These are phyloP conservation scores for Pleurozium schreberi DNA, from an alignment of 225 moss, liverwort and hornwort species.

Conservation along the genomic window DNA sequence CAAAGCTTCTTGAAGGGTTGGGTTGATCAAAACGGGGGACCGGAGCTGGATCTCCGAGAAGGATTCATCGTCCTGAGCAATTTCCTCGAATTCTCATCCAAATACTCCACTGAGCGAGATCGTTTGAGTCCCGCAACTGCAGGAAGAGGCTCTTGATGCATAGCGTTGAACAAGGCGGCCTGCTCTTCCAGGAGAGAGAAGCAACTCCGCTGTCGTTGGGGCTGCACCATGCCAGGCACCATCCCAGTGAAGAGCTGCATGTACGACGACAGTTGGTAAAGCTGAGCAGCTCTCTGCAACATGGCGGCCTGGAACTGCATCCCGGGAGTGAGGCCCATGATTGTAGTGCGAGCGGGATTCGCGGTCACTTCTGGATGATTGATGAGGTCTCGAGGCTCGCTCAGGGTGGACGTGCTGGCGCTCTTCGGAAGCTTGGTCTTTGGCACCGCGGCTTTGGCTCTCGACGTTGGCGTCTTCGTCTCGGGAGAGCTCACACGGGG, in stretches of 20 bases:
- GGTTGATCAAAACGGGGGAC: background rate
- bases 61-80: background rate
- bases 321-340: background rate
- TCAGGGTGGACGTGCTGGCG: background rate
- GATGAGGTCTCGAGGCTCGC: background rate
- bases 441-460: background rate
- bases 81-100: background rate
- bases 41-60: background rate
- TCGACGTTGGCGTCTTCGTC: background rate
- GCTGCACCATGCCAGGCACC: background rate
- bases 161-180: slow-evolving; percentile 5
- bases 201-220: background rate
- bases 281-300: slow-evolving; percentile 21
- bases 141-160: background rate
- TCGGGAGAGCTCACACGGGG: background rate
- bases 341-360: background rate
- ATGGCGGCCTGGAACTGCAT: slow-evolving; percentile 17
- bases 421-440: background rate
- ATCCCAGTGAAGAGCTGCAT: slow-evolving; percentile 11
- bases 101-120: background rate
- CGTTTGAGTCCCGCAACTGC: background rate
- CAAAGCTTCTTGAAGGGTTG: background rate
- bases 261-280: slow-evolving; percentile 8
- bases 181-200: slow-evolving; percentile 9
- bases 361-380: background rate